phyloP scores from a whole-genome alignment of 2,329 filamentous ascomycete species.

The Cadophora gregata region DNA sequence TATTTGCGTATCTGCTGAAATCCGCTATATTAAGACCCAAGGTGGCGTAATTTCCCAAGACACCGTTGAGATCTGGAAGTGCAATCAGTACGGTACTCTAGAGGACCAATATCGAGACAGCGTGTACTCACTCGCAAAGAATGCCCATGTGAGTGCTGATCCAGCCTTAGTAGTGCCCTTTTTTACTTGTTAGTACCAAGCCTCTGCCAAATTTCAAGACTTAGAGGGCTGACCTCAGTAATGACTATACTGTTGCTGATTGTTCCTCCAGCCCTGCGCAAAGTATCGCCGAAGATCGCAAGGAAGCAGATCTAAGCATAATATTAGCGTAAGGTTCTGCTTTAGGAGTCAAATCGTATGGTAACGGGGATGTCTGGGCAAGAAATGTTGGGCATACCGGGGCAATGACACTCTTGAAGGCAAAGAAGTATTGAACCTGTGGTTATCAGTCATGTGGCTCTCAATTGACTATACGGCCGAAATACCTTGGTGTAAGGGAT shows the following conservation, averaged over 20 bases:
- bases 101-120: background rate
- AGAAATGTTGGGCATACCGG: conserved; percentile 7
- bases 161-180: conserved; percentile 19
- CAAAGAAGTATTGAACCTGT: conserved; percentile 56
- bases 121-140: conserved; percentile 29
- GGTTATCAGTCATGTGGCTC: background rate
- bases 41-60: conserved; percentile 37
- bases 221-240: conserved; percentile 7
- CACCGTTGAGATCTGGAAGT: conserved; percentile 30
- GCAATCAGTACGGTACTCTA: conserved; percentile 11
- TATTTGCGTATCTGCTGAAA: conserved; percentile 44
- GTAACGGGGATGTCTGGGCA: too few relatives aligned
- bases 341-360: background rate
- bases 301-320: conserved; percentile 23
- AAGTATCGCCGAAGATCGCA: conserved; percentile 24
- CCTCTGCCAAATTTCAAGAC: background rate
- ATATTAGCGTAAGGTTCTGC: background rate
- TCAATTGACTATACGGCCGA: background rate
- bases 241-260: conserved; percentile 29
- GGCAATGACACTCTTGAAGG: conserved; percentile 50
- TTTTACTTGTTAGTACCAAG: background rate
- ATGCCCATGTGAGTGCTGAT: conserved; percentile 28
- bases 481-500: conserved; percentile 51
- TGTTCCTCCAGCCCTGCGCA: conserved; percentile 29
- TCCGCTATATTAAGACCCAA: conserved; percentile 47